Evolutionary conservation across 2,329 filamentous ascomycete genomes (phyloP), one percentile per base, ranked within the genome.

Genomic region (Bimuria novae-zelandiae): DNA sequence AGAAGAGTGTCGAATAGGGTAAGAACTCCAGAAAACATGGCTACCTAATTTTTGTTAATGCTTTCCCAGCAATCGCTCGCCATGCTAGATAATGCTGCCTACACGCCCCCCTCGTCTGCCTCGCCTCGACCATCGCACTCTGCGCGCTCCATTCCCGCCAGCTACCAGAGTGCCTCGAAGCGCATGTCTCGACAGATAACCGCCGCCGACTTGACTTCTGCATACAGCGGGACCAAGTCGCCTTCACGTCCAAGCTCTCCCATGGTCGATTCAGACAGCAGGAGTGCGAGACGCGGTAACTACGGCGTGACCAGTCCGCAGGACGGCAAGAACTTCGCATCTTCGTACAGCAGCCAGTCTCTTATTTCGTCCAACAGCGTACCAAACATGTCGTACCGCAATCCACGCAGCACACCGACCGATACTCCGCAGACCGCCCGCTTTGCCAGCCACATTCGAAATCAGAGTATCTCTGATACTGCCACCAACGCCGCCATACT

Each of bases 1-100:
- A 92, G 91, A 78, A 85, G 90, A 56, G 91, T 64, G 23, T 77
- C 75, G 41, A 81, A 96, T 78, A 84, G 93, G 79, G 92, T 95
- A 80, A 50, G 62, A 42, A 76, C 82, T 4, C 51, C 11, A 49
- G n/a, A n/a, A n/a, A n/a, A n/a, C 48, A 21, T n/a, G 8, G 10
- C 10, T 29, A n/a, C n/a, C 44, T 47, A 21, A 47, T 19, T 10
- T 27, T 27, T 32, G n/a, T n/a, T n/a, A n/a, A n/a, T n/a, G n/a
- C n/a, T 29, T 14, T 10, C 16, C 12, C 63, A 95, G 90, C 89
- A 96, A 72, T 95, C 92, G 12, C 86, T 96, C 55, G 90, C 88
- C 42, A 85, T 85, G 1, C 84, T 96, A 17, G 92, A 96, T 70
- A 82, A 76, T 77, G 76, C 82, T n/a, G 75, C 78, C 22, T 82